Base-by-base conservation (phyloP, 768 basidiomycete species). In the Mycena vulgaris region DNA sequence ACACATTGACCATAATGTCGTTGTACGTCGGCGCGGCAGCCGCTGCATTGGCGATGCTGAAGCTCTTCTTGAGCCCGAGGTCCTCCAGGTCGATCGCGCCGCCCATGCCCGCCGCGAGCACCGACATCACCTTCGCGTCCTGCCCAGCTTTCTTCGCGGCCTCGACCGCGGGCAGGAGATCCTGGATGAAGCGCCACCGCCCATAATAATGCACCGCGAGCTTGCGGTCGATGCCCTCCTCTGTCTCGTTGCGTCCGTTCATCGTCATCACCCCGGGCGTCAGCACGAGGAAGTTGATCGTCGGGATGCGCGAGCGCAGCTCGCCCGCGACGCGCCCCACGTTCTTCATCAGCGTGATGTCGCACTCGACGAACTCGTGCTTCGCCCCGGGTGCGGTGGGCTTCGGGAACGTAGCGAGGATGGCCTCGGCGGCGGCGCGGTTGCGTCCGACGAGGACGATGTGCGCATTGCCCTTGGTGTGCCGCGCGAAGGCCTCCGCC, bases 361-460 rank as follows among this genome's bases (percentile, higher is more conserved):
- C 89, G 80, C 88, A 88, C 67, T 83, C 75, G n/a, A 89, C 80
- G 74, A 89, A 89, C 69, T 88, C 85, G 77, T 85, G 83, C 23
- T 66, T 74, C 16, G 60, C 73, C 47, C 52, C 73, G 35, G 68
- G 62, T 11, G 62, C 27, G 23, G 75, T 73, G 23, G 80, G 78
- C 58, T 78, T 78, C 21, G 87, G 85, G 52, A 89, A 75, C 3
- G 75, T 75, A 1, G 84, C 80, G 63, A 90, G 79, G 70, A 88
- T 83, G 23, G 75, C 61, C 37, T 88, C 82, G 2, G 87, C 89
- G 7, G 88, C 85, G 19, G 69, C 77, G 51, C 81, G 81, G 78
- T 89, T 89, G 14, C 88, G 83, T 0, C 88, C 89, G 33, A 87
- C 81, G 72, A 90, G 80, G 71, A 89, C 76, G 75, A 90, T 88